These are phyloP conservation scores for Lactifluus volemus DNA, from an alignment of 768 basidiomycete genomes.

Conservation along the genomic window DNA sequence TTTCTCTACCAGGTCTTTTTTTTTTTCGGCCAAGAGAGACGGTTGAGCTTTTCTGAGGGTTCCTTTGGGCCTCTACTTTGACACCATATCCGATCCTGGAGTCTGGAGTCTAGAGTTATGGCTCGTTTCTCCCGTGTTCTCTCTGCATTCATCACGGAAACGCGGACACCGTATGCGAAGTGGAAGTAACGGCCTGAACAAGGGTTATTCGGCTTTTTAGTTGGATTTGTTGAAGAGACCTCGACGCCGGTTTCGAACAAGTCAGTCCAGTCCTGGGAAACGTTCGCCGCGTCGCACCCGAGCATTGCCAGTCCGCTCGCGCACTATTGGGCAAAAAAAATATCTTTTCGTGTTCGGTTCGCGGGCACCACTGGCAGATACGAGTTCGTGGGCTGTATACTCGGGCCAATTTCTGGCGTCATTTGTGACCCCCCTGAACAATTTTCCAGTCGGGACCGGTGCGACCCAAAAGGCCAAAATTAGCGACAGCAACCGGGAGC, in stretches of 20 bases:
- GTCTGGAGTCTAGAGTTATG: not conserved
- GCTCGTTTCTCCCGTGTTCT: not conserved
- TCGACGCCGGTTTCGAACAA: not conserved
- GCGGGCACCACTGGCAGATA: not conserved
- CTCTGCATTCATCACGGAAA: not conserved
- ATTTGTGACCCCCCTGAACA: not conserved
- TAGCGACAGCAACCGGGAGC: not conserved
- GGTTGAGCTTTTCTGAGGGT: not conserved
- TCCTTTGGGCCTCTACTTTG: not conserved
- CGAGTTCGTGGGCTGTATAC: not conserved
- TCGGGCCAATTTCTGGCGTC: not conserved
- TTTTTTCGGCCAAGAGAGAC: not conserved
- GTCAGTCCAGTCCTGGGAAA: not conserved
- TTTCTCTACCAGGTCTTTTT: not conserved
- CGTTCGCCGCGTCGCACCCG: not conserved
- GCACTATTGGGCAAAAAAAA: not conserved
- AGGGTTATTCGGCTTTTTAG: not conserved
- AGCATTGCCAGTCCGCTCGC: not conserved
- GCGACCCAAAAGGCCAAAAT: not conserved
- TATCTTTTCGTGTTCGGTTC: not conserved
- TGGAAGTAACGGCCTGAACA: not conserved
- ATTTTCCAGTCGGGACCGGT: not conserved
- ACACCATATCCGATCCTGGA: not conserved
- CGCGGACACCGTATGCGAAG: not conserved
- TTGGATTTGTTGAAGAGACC: not conserved